phyloP scores from a whole-genome alignment of 441 rosid genomes.

The Flueggea neowawraea region DNA sequence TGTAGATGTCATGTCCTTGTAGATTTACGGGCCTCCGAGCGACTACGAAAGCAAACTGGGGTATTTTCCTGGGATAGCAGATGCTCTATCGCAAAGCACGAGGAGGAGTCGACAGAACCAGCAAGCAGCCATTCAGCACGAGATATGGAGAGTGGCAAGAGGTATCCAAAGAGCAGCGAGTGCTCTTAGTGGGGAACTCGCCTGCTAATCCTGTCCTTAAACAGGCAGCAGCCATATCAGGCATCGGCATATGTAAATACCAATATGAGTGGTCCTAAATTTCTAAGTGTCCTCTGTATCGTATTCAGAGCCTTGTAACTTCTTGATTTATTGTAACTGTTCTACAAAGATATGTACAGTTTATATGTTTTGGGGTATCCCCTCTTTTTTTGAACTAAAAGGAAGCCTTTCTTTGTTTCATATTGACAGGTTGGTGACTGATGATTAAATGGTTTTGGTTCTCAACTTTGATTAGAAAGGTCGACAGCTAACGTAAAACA shows the following conservation, averaged over 20 bases:
- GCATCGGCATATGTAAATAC: neutral
- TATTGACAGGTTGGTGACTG: too few species aligned
- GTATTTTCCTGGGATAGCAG: conserved; percentile 78
- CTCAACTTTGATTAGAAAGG: too few species aligned
- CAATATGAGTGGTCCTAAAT: too few species aligned
- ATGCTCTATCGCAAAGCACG: conserved; percentile 42
- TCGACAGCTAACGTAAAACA: too few species aligned
- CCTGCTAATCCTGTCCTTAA: conserved; percentile 21
- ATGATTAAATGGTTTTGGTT: too few species aligned
- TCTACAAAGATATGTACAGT: too few species aligned
- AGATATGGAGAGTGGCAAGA: conserved; percentile 85
- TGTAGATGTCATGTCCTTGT: neutral
- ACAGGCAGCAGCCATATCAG: neutral
- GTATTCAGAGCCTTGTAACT: too few species aligned
- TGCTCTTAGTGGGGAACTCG: conserved; percentile 64
- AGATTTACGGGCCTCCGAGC: conserved; percentile 74
- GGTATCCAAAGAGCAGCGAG: conserved; percentile 72
- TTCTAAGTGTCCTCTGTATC: too few species aligned
- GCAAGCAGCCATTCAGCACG: conserved; percentile 50
- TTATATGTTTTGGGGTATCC: too few species aligned
- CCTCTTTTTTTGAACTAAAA: too few species aligned
- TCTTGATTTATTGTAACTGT: too few species aligned
- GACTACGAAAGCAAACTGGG: conserved; percentile 51
- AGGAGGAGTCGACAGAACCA: conserved; percentile 19
- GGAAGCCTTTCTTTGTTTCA: too few species aligned